These are phyloP conservation scores for Tulasnella sp. DNA, from an alignment of 768 basidiomycete species.

Conservation along the genomic window DNA sequence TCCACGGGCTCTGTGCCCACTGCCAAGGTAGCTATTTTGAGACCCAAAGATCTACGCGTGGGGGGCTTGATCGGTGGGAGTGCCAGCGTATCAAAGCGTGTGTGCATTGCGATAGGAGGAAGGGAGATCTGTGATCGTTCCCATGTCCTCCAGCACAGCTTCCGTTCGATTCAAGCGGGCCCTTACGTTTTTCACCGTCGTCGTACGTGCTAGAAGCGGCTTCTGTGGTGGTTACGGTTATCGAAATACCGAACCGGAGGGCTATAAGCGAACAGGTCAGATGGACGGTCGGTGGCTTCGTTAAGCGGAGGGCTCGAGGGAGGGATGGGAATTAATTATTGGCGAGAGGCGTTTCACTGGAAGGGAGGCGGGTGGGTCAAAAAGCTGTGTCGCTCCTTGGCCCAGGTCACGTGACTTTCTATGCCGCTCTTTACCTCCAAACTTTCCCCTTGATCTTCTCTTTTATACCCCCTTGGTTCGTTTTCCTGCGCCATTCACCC, in stretches of 20 bases:
- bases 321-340: neutral
- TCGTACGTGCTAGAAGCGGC: neutral
- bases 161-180: neutral
- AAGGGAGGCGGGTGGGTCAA: neutral
- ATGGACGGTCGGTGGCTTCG: neutral
- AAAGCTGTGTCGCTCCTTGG: neutral
- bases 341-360: neutral
- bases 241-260: neutral
- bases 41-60: neutral
- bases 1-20: too few species aligned
- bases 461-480: neutral
- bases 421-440: neutral
- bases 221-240: too few species aligned
- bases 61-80: neutral
- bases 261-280: neutral
- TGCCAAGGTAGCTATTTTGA: neutral
- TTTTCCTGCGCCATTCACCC: neutral
- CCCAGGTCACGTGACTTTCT: neutral
- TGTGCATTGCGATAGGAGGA: neutral
- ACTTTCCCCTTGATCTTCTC: neutral
- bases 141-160: slow-evolving; percentile 12
- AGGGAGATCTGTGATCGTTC: neutral
- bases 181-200: neutral
- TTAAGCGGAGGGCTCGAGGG: neutral
- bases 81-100: neutral